Percentiles rank a stretch among this genome's conserved stretches.
phyloP scores from a whole-genome alignment of 176 grass and related monocot genomes.

The Poa annua region DNA sequence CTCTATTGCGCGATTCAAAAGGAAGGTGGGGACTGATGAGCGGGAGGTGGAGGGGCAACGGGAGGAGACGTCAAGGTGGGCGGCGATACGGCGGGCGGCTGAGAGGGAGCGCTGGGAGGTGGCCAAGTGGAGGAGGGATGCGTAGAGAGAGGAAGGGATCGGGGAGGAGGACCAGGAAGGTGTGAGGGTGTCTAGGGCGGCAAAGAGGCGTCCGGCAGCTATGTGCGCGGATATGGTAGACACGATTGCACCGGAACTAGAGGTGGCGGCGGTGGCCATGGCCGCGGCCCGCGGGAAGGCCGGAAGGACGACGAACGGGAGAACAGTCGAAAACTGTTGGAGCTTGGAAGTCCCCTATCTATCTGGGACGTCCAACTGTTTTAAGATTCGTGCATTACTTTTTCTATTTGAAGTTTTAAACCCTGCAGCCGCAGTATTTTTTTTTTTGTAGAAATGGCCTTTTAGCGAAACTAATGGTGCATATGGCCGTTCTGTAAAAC shows the following conservation, averaged over 20 bases:
- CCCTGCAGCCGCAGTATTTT: too few relatives aligned
- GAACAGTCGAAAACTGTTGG: not conserved
- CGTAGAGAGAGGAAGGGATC: conserved; percentile 40
- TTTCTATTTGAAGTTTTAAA: too few relatives aligned
- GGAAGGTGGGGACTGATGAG: conserved; percentile 45
- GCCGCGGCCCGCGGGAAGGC: conserved; percentile 33
- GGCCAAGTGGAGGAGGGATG: conserved; percentile 45
- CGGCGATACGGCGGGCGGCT: conserved; percentile 57
- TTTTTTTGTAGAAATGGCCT: too few relatives aligned
- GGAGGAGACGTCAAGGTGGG: conserved; percentile 38
- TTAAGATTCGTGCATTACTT: too few relatives aligned
- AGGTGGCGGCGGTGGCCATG: conserved; percentile 35
- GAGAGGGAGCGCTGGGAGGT: conserved; percentile 44
- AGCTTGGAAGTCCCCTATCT: too few relatives aligned
- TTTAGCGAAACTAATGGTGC: too few relatives aligned
- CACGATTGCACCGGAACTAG: conserved; percentile 22
- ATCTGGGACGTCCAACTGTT: too few relatives aligned
- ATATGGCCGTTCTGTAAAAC: too few relatives aligned
- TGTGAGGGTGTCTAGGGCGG: conserved; percentile 43
- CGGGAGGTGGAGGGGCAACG: not conserved
- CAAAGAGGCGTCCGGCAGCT: conserved; percentile 43
- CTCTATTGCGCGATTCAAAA: conserved; percentile 82
- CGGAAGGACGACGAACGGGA: not conserved
- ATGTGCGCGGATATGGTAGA: conserved; percentile 22
- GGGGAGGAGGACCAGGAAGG: conserved; percentile 15